A percentile compares a stretch with the other conserved stretches of the same genome.
Evolutionary conservation across 139 green algal genomes (phyloP).

Genomic region (Volvox reticuliferus): DNA sequence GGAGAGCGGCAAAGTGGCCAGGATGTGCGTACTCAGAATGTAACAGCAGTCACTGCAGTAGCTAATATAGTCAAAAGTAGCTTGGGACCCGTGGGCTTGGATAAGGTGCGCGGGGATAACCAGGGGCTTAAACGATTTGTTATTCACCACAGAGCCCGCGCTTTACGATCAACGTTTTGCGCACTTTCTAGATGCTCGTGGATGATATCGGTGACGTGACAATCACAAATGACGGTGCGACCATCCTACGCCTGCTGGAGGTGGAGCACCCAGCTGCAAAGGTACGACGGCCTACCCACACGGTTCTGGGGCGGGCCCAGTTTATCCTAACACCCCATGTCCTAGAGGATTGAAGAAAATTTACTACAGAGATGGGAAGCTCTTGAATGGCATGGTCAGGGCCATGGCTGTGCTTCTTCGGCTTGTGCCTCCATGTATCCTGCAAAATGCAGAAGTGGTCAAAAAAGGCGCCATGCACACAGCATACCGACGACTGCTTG

Average conservation of each 20-base stretch:
- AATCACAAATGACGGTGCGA: slow-evolving; percentile 99
- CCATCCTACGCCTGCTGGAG: slow-evolving; percentile 98
- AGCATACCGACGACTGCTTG: no score
- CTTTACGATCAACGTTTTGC: not conserved
- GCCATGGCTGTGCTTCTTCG: no score
- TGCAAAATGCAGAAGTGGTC: no score
- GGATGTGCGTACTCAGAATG: slow-evolving; percentile 96
- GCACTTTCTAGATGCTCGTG: slow-evolving; percentile 96
- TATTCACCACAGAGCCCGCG: not conserved
- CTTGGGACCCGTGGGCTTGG: slow-evolving; percentile 95
- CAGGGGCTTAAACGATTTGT: not conserved
- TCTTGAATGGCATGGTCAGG: no score
- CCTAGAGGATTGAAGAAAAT: no score
- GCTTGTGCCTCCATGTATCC: no score
- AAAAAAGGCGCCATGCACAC: no score
- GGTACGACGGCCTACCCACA: slow-evolving; percentile 63
- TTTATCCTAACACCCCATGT: no score
- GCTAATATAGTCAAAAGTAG: slow-evolving; percentile 98
- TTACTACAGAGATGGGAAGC: no score
- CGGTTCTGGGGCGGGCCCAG: no score
- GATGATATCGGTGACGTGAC: slow-evolving; percentile 99
- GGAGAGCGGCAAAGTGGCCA: slow-evolving; percentile 90
- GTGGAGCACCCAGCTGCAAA: slow-evolving; percentile 99
- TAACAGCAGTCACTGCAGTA: slow-evolving; percentile 93
- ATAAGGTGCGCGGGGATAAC: slow-evolving; percentile 87